These are phyloP conservation scores for Naganishia friedmannii DNA, from an alignment of 768 basidiomycete genomes.

Conservation along the genomic window DNA sequence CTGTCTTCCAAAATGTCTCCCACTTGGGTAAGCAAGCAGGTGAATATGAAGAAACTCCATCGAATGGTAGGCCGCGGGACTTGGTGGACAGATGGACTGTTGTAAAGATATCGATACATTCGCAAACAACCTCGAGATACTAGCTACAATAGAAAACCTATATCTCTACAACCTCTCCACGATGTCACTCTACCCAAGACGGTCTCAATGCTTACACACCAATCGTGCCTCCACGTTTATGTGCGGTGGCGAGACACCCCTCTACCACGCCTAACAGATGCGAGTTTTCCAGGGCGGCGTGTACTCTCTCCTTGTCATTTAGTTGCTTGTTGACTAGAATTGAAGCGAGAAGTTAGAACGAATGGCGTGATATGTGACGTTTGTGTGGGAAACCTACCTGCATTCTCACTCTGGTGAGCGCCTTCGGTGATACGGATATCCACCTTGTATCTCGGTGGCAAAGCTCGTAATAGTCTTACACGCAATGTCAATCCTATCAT, in stretches of 20 bases:
- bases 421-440: constrained; percentile 91
- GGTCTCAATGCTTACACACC: background rate
- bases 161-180: background rate
- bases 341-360: background rate
- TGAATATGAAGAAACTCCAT: too few species aligned
- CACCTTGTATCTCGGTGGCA: constrained; percentile 89
- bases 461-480: constrained; percentile 79
- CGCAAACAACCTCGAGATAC: background rate
- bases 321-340: constrained; percentile 94
- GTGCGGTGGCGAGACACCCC: constrained; percentile 62
- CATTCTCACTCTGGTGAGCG: constrained; percentile 89
- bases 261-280: constrained; percentile 83
- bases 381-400: constrained; percentile 59
- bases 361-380: background rate
- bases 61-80: too few species aligned
- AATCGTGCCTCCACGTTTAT: constrained; percentile 47
- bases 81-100: too few species aligned
- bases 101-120: background rate
- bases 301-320: constrained; percentile 97
- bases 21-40: too few species aligned
- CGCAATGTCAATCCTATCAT: constrained; percentile 83
- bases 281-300: constrained; percentile 90
- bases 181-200: background rate
- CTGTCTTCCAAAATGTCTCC: too few species aligned
- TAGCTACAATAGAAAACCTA: background rate